Evolutionary conservation across 306 rosid species (phyloP), one percentile per base, ranked within the genome.

Genomic region (Cucurbita argyrosperma): DNA sequence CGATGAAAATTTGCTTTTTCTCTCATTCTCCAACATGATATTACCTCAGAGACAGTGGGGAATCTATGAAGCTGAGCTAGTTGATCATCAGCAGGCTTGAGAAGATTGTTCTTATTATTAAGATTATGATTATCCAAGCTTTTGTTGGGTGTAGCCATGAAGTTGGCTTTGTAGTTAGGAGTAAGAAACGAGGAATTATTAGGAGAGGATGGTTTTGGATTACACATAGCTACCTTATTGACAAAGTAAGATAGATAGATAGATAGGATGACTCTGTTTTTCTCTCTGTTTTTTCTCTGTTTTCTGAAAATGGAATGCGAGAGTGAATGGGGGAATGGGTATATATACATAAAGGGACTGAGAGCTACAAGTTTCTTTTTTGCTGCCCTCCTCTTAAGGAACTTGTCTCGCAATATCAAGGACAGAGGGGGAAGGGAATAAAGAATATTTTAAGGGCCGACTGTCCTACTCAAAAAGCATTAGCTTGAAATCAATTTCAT

Each of bases 31-130:
- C 55, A 39, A 8, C 42, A 3, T 21, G 1, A 58, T 62, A 7
- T 64, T 84, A 95, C 99, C 99, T 95, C 96, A 16, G 85, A 83
- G 47, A 74, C 82, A 42, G 96, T 88, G 51, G 99, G 99, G 88
- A 97, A 86, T 85, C 89, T 76, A 52, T 77, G 91, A 79, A 90
- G 92, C 54, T 87, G 81, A 35, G 90, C 84, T 45, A 85, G 85
- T 46, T 59, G 71, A 46, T 75, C 78, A 75, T 75, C 58, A 26
- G 18, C 21, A 26, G 77, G 75, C 12, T 63, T 40, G 47, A 46
- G 78, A 26, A 50, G 64, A 76, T 50, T 38, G 43, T 66, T 66
- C 23, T n/a, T n/a, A 18, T 39, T 39, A 76, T 37, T 38, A 46
- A 0, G 15, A 43, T 63, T 43, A 18, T 10, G 40, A 40, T 39